These are phyloP conservation scores for Nicotiana tomentosiformis DNA, from an alignment of 257 asterid species.

Conservation along the genomic window DNA sequence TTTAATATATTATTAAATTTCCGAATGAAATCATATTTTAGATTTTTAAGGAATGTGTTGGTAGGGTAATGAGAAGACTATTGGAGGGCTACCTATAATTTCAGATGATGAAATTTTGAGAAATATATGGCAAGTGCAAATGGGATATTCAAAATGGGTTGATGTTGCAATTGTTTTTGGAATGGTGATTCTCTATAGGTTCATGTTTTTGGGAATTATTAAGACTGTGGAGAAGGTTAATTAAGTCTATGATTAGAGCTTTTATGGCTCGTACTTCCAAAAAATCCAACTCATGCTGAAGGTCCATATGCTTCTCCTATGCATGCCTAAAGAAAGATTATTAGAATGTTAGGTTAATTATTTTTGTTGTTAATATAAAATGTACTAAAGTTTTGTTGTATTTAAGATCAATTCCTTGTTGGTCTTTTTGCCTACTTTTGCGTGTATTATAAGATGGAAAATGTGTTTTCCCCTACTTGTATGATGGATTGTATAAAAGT, in stretches of 20 bases:
- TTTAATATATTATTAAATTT: no score
- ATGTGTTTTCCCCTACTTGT: neutral
- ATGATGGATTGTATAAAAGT: neutral
- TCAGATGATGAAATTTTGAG: conserved; percentile 29
- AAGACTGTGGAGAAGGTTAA: conserved; percentile 27
- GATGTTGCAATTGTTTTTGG: conserved; percentile 44
- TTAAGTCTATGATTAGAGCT: neutral
- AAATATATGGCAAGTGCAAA: conserved; percentile 45
- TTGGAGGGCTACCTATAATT: no score
- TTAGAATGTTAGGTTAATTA: no score
- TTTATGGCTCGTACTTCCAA: neutral
- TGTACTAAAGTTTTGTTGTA: neutral
- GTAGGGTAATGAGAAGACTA: no score
- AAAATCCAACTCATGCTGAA: neutral
- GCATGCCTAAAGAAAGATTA: neutral
- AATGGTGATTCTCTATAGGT: conserved; percentile 38
- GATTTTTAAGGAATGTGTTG: no score
- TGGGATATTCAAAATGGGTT: conserved; percentile 52
- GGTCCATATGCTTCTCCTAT: neutral
- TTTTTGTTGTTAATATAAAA: neutral
- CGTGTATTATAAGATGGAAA: neutral
- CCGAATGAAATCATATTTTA: no score
- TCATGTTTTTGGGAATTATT: conserved; percentile 33
- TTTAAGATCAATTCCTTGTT: neutral
- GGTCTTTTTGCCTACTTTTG: neutral